Conservation (phyloP, 108 stramenopile genomes). For the Fragilaria radians region DNA sequence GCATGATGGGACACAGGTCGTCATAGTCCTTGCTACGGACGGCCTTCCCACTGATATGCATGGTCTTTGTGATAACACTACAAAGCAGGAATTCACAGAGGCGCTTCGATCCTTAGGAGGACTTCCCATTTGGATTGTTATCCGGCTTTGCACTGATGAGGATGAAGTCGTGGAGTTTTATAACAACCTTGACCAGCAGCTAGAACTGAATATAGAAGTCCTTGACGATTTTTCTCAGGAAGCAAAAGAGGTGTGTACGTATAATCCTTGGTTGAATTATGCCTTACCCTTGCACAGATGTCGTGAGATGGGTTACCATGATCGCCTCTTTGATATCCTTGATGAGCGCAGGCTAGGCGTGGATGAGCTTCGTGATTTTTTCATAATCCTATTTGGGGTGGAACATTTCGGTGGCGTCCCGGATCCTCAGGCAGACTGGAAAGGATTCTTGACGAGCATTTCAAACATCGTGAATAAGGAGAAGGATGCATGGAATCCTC, state of each 20-base stretch:
- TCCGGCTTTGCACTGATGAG: conserved; percentile 88
- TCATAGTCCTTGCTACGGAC: conserved; percentile 82
- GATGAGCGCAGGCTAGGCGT: conserved; percentile 64
- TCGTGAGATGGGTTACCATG: conserved; percentile 82
- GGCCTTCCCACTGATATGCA: conserved; percentile 70
- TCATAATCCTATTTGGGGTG: conserved; percentile 46
- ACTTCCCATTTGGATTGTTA: conserved; percentile 77
- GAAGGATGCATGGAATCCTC: conserved; percentile 59
- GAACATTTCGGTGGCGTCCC: conserved; percentile 49
- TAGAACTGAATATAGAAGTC: conserved; percentile 80
- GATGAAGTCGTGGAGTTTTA: conserved; percentile 76
- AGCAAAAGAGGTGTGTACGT: conserved; percentile 67
- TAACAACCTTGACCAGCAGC: conserved; percentile 70
- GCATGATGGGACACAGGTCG: conserved; percentile 56
- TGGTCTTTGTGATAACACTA: conserved; percentile 22
- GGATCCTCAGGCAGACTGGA: conserved; percentile 63
- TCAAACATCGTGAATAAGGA: conserved; percentile 27
- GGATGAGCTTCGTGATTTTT: conserved; percentile 66
- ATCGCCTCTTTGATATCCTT: conserved; percentile 77
- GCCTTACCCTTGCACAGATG: conserved; percentile 73
- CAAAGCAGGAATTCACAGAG: conserved; percentile 30
- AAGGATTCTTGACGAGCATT: conserved; percentile 38
- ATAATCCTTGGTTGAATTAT: conserved; percentile 90
- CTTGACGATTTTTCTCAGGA: conserved; percentile 83
- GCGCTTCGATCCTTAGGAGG: conserved; percentile 60